A percentile compares a stretch with the other conserved stretches of the same genome.
phyloP scores from a whole-genome alignment of 805 yeast species.

The Ascoidea rubescens region DNA sequence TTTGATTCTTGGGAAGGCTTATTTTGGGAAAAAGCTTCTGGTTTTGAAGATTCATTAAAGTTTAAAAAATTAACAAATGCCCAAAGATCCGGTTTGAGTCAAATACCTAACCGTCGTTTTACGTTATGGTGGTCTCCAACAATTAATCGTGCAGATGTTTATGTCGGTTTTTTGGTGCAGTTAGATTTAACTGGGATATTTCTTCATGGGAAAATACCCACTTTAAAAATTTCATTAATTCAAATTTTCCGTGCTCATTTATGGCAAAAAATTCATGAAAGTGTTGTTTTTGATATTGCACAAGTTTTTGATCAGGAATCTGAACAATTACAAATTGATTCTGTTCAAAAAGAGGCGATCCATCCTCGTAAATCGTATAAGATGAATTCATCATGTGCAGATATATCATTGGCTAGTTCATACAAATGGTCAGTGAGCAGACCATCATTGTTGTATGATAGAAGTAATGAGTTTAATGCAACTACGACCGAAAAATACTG shows the following conservation, averaged over 20 bases:
- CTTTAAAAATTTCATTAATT: conserved; percentile 85
- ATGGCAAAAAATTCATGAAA: conserved; percentile 98
- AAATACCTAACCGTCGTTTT: conserved; percentile 93
- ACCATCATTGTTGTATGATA: conserved; percentile 69
- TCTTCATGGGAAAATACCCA: conserved; percentile 95
- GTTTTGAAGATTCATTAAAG: conserved; percentile 92
- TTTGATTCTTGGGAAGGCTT: conserved; percentile 97
- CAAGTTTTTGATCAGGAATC: conserved; percentile 83
- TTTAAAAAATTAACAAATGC: conserved; percentile 94
- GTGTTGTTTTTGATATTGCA: conserved; percentile 83
- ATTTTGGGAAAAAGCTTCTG: conserved; percentile 97
- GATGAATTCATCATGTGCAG: conserved; percentile 94
- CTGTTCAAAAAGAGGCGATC: conserved; percentile 80
- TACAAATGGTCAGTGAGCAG: conserved; percentile 72
- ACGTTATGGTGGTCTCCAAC: conserved; percentile 99
- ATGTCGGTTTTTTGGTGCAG: conserved; percentile 94
- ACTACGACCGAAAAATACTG: conserved; percentile 60
- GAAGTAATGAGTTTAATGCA: conserved; percentile 49
- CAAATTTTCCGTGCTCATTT: conserved; percentile 96
- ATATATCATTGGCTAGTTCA: conserved; percentile 60
- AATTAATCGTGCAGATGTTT: conserved; percentile 92
- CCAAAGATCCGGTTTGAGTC: conserved; percentile 92
- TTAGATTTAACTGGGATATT: conserved; percentile 93
- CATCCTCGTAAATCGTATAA: conserved; percentile 96
- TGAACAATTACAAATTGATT: conserved; percentile 69